Conservation (phyloP, 2,329 filamentous ascomycete genomes). For the Aspergillus thermomutatus region DNA sequence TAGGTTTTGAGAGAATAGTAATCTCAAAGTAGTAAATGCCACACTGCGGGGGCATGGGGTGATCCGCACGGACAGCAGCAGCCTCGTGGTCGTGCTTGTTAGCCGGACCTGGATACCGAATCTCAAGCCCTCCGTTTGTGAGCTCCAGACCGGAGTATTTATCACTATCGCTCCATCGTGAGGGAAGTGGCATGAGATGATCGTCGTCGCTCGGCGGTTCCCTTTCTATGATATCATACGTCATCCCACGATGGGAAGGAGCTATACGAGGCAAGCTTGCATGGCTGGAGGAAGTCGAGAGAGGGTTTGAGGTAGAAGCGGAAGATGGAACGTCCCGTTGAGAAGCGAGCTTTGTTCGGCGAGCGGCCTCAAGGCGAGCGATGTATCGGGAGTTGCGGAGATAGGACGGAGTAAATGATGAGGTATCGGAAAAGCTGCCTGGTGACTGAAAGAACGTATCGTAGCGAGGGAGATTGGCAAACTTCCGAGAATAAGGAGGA, state of each 20-base stretch:
- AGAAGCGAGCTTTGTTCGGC: constrained; percentile 58
- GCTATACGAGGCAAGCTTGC: constrained; percentile 57
- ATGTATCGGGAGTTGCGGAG: constrained; percentile 75
- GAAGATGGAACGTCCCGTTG: constrained; percentile 47
- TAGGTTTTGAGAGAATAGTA: constrained; percentile 62
- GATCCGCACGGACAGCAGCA: constrained; percentile 75
- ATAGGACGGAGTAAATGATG: constrained; percentile 74
- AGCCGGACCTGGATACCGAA: constrained; percentile 57
- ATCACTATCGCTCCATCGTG: constrained; percentile 77
- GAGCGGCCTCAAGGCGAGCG: constrained; percentile 67
- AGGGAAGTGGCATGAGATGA: constrained; percentile 67
- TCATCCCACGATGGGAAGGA: constrained; percentile 70
- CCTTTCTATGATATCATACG: constrained; percentile 81
- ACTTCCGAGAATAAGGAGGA: constrained; percentile 49
- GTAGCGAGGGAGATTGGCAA: constrained; percentile 33
- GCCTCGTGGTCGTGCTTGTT: constrained; percentile 70
- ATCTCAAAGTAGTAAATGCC: constrained; percentile 94
- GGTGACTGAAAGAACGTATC: constrained; percentile 24
- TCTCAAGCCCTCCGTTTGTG: constrained; percentile 67
- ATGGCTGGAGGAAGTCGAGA: constrained; percentile 56
- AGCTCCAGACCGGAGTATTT: constrained; percentile 73
- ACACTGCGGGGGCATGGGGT: constrained; percentile 82
- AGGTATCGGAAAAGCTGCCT: constrained; percentile 25
- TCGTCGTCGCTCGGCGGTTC: constrained; percentile 59
- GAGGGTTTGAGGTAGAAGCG: constrained; percentile 43